phyloP scores from a whole-genome alignment of 2,329 filamentous ascomycete genomes.

The Periglandula ipomoeae region DNA sequence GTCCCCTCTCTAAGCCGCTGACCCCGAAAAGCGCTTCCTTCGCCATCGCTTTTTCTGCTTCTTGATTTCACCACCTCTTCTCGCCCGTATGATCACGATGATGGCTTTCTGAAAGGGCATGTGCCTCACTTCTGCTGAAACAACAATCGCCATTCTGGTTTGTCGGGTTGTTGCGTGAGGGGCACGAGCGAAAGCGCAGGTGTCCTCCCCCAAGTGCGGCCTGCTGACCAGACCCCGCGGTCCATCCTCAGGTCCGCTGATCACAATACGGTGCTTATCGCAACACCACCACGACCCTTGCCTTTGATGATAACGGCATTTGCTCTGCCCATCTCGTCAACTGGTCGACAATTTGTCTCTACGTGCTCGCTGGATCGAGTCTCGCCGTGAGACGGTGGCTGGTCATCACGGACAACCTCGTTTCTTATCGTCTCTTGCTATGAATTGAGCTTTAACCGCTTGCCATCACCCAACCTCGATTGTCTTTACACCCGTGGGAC shows the following conservation, averaged over 20 bases:
- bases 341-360: neutral
- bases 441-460: neutral
- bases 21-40: neutral
- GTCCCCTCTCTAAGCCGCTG: neutral
- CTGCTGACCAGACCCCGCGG: conserved; percentile 11
- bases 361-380: conserved; percentile 6
- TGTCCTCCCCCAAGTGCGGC: conserved; percentile 1
- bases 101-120: conserved; percentile 7
- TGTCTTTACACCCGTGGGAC: neutral
- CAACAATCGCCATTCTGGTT: neutral
- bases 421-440: neutral
- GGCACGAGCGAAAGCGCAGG: conserved; percentile 1
- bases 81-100: conserved; percentile 8
- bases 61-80: neutral
- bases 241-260: conserved; percentile 10
- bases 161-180: conserved; percentile 2
- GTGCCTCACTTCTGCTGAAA: conserved; percentile 4
- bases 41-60: neutral
- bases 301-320: conserved; percentile 1
- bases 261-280: conserved; percentile 7
- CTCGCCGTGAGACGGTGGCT: conserved; percentile 5
- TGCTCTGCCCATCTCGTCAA: neutral
- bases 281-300: conserved; percentile 4
- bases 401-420: neutral
- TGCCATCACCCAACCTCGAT: neutral